Base-by-base conservation (phyloP, 1,139 yeast species). In the Scheffersomyces insectosa region DNA sequence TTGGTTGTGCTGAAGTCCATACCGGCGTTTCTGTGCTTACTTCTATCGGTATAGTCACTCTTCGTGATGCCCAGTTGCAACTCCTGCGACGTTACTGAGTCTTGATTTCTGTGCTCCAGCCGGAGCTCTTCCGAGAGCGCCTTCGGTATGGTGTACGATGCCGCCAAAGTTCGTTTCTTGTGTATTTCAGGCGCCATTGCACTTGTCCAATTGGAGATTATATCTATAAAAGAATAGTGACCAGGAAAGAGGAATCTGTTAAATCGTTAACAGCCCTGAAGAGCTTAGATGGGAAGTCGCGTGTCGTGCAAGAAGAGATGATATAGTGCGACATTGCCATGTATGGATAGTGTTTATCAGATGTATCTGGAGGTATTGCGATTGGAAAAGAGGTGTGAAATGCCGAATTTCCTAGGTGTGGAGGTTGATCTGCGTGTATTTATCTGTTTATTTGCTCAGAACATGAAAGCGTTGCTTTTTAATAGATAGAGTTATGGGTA, bases 51-150 rank as follows among this genome's bases (percentile, higher is more conserved):
- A 49, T 60, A 60, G 34, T 54, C 55, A 34, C 48, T 49, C 33
- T 48, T 46, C 14, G 49, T 42, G 2, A 62, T 44, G n/a, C 50
- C 54, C 16, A 56, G 48, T 39, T 58, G 54, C 32, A 66, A 41
- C 15, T 57, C 54, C 3, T 55, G 44, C 3, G 56, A 44, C 2
- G 58, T 42, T 45, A 41, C 65, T 62, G 46, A 67, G 63, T 48
- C 78, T 56, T 48, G 72, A 59, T 47, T 62, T 60, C 40, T 73
- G 77, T 58, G 44, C 40, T 70, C 75, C 20, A 45, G 46, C 11
- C 52, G 50, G 11, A 70, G 42, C 36, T 63, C 71, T 4, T 49
- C 45, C 8, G 60, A 60, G 16, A 70, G 54, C 32, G 48, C 50
- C 3, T 52, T 40, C 1, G 75, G 73, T 11, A 70, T 65, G 5